A percentile compares a stretch with the other conserved stretches of the same genome.
These are phyloP conservation scores for Paracamarosporium sp. DNA, from an alignment of 2,329 filamentous ascomycete genomes.

Conservation along the genomic window DNA sequence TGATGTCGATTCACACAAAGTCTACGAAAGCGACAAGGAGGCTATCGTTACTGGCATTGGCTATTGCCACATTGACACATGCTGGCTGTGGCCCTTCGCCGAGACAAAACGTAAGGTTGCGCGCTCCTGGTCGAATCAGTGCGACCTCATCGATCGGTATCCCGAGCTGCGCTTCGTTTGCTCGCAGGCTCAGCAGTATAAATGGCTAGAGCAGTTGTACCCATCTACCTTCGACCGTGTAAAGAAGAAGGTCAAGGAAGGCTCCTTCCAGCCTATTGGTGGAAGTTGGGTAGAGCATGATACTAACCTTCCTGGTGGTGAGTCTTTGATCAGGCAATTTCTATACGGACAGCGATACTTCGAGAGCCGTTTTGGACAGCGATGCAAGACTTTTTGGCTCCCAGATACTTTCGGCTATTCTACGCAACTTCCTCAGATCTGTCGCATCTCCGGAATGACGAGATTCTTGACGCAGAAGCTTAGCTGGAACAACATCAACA, in stretches of 20 bases:
- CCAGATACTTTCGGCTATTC: constrained; percentile 99
- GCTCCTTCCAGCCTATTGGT: constrained; percentile 91
- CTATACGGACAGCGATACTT: constrained; percentile 95
- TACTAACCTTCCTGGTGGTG: constrained; percentile 95
- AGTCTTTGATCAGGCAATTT: constrained; percentile 93
- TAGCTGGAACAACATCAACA: constrained; percentile 99
- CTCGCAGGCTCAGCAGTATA: constrained; percentile 96
- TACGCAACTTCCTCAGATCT: constrained; percentile 90
- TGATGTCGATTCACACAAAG: constrained; percentile 78
- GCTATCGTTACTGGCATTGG: constrained; percentile 88
- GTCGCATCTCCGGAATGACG: constrained; percentile 91
- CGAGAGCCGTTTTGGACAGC: constrained; percentile 86
- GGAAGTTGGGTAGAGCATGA: constrained; percentile 99
- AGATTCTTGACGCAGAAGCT: constrained; percentile 98
- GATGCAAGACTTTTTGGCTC: constrained; percentile 93
- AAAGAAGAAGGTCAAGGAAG: constrained; percentile 87
- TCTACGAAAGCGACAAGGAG: constrained; percentile 78
- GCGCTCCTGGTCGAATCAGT: constrained; percentile 96
- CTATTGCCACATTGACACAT: constrained; percentile 97
- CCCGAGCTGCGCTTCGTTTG: constrained; percentile 91
- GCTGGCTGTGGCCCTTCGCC: constrained; percentile 98
- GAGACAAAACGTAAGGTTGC: constrained; percentile 97
- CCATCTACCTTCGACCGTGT: constrained; percentile 89
- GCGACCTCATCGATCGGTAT: constrained; percentile 92
- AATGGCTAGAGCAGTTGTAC: constrained; percentile 92